Conservation (phyloP, 306 rosid species). For the Malus fusca region DNA sequence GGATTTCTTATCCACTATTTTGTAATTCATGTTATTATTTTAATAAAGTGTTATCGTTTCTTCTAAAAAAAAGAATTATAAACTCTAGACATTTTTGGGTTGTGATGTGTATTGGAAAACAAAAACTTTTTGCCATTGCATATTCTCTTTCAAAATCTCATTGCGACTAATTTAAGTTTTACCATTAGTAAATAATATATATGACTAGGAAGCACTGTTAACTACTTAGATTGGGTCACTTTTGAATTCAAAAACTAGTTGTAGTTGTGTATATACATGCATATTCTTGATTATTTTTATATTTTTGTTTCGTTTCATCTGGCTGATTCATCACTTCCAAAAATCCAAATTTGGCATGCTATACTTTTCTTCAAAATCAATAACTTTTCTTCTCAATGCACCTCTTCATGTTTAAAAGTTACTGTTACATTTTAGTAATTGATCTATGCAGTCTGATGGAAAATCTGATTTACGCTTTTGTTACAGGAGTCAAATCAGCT, state of each 20-base stretch:
- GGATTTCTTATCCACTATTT: no score
- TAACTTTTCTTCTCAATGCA: not conserved
- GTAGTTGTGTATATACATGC: not conserved
- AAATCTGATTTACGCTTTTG: conserved; percentile 20
- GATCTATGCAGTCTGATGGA: conserved; percentile 11
- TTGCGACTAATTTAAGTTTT: not conserved
- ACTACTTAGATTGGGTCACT: not conserved
- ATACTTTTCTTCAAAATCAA: not conserved
- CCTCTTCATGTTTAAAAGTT: not conserved
- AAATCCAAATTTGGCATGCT: not conserved
- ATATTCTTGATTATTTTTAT: not conserved
- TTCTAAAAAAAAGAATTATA: not conserved
- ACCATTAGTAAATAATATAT: not conserved
- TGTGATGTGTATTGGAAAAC: no score
- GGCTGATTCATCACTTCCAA: not conserved
- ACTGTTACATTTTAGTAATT: not conserved
- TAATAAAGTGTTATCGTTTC: no score
- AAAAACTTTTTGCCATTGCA: not conserved
- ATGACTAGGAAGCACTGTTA: not conserved
- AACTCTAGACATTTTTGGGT: not conserved
- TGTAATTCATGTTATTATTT: no score
- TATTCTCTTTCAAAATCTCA: not conserved
- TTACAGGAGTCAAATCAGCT: conserved; percentile 56
- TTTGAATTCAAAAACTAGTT: not conserved
- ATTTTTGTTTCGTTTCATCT: not conserved